phyloP scores from a whole-genome alignment of 2,329 filamentous ascomycete genomes.

The Didymella glomerata region DNA sequence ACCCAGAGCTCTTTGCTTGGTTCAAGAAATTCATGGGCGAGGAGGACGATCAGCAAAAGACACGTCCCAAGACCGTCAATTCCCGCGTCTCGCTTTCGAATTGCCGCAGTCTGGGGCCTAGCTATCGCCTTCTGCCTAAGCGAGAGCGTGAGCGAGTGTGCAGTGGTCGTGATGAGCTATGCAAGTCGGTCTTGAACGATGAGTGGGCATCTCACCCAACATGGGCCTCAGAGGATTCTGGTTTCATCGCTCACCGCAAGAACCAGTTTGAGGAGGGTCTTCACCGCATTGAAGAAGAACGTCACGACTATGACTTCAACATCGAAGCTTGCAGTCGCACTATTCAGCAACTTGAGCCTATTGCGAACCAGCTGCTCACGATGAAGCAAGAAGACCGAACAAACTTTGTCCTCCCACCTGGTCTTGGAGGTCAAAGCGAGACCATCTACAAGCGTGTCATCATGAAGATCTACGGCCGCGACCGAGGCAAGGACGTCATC shows the following conservation, averaged over 20 bases:
- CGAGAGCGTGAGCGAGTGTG: conserved; percentile 90
- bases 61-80: conserved; percentile 70
- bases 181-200: conserved; percentile 91
- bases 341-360: conserved; percentile 93
- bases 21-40: conserved; percentile 86
- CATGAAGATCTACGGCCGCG: conserved; percentile 93
- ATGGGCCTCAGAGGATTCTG: conserved; percentile 97
- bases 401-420: conserved; percentile 79
- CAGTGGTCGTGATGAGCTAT: conserved; percentile 93
- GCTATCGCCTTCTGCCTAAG: conserved; percentile 91
- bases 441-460: conserved; percentile 97
- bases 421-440: conserved; percentile 89
- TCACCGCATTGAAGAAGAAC: conserved; percentile 95
- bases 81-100: conserved; percentile 93
- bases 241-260: conserved; percentile 97
- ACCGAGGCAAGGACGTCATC: conserved; percentile 84
- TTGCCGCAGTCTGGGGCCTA: conserved; percentile 93
- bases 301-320: conserved; percentile 98
- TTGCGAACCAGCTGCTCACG: conserved; percentile 86
- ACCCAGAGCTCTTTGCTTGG: conserved; percentile 85
- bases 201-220: conserved; percentile 99
- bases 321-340: conserved; percentile 95
- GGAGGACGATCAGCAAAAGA: conserved; percentile 64
- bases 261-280: conserved; percentile 94
- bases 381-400: conserved; percentile 76